Evolutionary conservation across 1,284 basidiomycete genomes (phyloP).

Genomic region (Boletus semigastroideus): DNA sequence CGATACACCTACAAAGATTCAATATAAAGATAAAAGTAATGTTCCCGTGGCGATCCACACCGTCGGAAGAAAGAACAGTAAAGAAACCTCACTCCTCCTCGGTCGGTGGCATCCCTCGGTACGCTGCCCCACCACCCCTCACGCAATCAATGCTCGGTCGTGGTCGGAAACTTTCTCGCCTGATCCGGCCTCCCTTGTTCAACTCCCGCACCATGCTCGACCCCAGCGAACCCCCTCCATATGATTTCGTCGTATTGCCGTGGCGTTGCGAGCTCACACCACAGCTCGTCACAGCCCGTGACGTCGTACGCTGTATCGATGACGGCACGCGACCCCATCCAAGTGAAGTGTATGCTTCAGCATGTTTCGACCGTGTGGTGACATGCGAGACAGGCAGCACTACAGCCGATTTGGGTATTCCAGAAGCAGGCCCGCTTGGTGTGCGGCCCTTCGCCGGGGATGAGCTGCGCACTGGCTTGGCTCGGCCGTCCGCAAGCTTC

Average conservation of each 20-base stretch:
- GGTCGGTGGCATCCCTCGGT: slow-evolving; percentile 29
- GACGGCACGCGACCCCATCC: slow-evolving; percentile 33
- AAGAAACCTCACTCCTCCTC: slow-evolving; percentile 23
- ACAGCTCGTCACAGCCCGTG: slow-evolving; percentile 21
- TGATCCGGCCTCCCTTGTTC: slow-evolving; percentile 45
- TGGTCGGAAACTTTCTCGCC: slow-evolving; percentile 75
- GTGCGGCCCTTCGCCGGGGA: slow-evolving; percentile 31
- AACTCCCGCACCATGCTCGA: slow-evolving; percentile 31
- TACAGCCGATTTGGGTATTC: slow-evolving; percentile 10
- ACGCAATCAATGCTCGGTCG: slow-evolving; percentile 60
- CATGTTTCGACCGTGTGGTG: slow-evolving; percentile 26
- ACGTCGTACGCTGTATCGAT: slow-evolving; percentile 26
- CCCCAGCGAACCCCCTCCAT: slow-evolving; percentile 22
- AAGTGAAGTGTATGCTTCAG: slow-evolving; percentile 25
- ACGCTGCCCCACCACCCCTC: slow-evolving; percentile 19
- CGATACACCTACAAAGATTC: slow-evolving; percentile 18
- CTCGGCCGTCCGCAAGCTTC: slow-evolving; percentile 44
- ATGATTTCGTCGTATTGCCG: slow-evolving; percentile 14
- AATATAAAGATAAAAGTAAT: slow-evolving; percentile 30
- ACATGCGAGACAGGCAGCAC: slow-evolving; percentile 10
- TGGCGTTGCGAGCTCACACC: slow-evolving; percentile 15
- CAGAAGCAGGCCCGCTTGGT: slow-evolving; percentile 22
- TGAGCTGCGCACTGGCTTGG: slow-evolving; percentile 22
- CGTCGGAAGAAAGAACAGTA: slow-evolving; percentile 14
- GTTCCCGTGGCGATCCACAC: slow-evolving; percentile 3